These are phyloP conservation scores for Monilinia aucupariae DNA, from an alignment of 2,329 filamentous ascomycete genomes.

Conservation along the genomic window DNA sequence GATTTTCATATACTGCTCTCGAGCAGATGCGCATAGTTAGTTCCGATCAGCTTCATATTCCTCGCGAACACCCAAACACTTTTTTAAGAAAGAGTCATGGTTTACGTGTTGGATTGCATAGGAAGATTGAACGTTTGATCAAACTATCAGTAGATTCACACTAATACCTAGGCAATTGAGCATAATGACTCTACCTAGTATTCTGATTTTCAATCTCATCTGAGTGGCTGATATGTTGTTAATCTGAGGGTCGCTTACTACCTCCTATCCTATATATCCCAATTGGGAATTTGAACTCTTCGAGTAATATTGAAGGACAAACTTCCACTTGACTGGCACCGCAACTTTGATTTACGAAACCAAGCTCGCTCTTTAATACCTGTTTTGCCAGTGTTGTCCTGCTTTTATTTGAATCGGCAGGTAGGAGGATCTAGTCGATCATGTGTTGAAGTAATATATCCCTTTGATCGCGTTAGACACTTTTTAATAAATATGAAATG, in stretches of 20 bases:
- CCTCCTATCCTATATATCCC: neutral
- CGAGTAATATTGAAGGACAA: slow-evolving; percentile 5
- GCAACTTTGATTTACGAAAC: slow-evolving; percentile 6
- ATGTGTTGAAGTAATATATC: neutral
- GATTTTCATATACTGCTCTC: neutral
- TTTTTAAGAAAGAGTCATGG: neutral
- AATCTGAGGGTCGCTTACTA: neutral
- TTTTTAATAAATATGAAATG: too few species aligned
- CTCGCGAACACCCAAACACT: too few species aligned
- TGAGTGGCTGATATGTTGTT: neutral
- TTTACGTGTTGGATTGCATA: neutral
- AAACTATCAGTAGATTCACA: neutral
- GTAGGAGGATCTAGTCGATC: neutral
- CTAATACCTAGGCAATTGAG: neutral
- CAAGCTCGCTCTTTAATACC: neutral
- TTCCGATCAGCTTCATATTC: neutral
- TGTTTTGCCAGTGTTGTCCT: neutral
- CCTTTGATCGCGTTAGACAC: neutral
- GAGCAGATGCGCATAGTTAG: neutral
- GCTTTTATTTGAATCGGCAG: neutral
- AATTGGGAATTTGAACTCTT: slow-evolving; percentile 1
- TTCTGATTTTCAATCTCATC: neutral
- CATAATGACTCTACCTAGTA: neutral
- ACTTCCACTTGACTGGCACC: slow-evolving; percentile 7
- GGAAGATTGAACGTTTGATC: neutral